phyloP scores from a whole-genome alignment of 2,329 filamentous ascomycete species.

The Alternaria metachromatica region DNA sequence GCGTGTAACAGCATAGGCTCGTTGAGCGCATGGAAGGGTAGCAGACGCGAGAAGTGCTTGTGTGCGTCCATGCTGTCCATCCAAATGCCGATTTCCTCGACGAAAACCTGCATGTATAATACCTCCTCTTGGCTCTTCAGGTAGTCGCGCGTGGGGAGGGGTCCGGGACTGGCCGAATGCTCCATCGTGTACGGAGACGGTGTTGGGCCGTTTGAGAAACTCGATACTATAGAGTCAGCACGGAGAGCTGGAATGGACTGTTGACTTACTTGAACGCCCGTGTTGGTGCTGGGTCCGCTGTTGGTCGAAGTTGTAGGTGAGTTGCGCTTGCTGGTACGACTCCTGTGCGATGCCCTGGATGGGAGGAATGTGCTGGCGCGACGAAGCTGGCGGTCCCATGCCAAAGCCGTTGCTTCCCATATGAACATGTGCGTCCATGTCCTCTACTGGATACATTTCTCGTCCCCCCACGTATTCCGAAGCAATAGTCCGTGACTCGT shows the following conservation, averaged over 20 bases:
- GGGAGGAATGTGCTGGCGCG: conserved; percentile 58
- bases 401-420: conserved; percentile 37
- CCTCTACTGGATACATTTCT: conserved; percentile 70
- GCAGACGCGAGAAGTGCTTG: conserved; percentile 82
- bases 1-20: conserved; percentile 91
- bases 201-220: conserved; percentile 33
- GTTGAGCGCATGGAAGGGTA: conserved; percentile 82
- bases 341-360: conserved; percentile 59
- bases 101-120: conserved; percentile 89
- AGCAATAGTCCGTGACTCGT: conserved; percentile 88
- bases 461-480: conserved; percentile 86
- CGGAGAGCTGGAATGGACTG: background rate
- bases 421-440: conserved; percentile 24
- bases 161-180: conserved; percentile 30
- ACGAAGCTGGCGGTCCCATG: conserved; percentile 40
- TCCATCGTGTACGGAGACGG: conserved; percentile 34
- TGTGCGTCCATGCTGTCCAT: conserved; percentile 89
- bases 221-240: conserved; percentile 28
- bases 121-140: conserved; percentile 79
- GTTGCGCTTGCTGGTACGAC: conserved; percentile 53
- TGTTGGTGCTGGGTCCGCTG: conserved; percentile 31
- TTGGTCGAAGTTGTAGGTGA: conserved; percentile 51
- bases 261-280: conserved; percentile 29
- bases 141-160: conserved; percentile 61
- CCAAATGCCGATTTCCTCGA: conserved; percentile 89